These are phyloP conservation scores for Amphibolis antarctica DNA, from an alignment of 106 monocot genomes.

Conservation along the genomic window DNA sequence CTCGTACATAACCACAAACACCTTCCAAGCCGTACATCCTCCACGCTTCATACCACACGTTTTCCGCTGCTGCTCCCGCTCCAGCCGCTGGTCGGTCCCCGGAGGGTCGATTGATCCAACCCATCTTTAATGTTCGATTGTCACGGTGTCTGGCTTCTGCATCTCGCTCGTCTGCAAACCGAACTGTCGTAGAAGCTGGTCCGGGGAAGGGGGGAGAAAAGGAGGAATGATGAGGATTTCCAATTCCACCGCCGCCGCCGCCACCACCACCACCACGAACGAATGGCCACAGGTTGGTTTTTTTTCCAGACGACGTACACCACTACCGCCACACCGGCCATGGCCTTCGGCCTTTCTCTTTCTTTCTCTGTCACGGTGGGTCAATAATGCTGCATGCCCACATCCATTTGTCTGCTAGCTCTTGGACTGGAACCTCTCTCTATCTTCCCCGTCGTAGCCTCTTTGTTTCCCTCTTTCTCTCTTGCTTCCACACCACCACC, in stretches of 20 bases:
- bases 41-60: background rate
- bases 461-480: background rate
- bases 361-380: background rate
- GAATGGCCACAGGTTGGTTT: conserved; percentile 19
- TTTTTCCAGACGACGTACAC: background rate
- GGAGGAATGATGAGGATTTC: background rate
- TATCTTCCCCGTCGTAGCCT: background rate
- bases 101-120: background rate
- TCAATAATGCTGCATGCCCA: conserved; percentile 14
- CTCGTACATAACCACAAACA: conserved; percentile 1
- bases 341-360: background rate
- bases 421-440: conserved; percentile 12
- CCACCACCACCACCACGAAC: conserved; percentile 1
- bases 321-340: background rate
- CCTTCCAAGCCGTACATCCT: background rate
- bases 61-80: background rate
- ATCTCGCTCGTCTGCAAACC: background rate
- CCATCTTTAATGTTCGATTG: background rate
- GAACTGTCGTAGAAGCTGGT: background rate
- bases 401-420: conserved; percentile 11
- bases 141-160: background rate
- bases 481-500: background rate
- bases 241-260: no score
- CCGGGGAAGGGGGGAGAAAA: background rate
- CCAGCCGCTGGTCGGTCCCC: background rate